Evolutionary conservation across 2,329 filamentous ascomycete species (phyloP), one percentile per base, ranked within the genome.

Genomic region (Aspergillus fischeri): DNA sequence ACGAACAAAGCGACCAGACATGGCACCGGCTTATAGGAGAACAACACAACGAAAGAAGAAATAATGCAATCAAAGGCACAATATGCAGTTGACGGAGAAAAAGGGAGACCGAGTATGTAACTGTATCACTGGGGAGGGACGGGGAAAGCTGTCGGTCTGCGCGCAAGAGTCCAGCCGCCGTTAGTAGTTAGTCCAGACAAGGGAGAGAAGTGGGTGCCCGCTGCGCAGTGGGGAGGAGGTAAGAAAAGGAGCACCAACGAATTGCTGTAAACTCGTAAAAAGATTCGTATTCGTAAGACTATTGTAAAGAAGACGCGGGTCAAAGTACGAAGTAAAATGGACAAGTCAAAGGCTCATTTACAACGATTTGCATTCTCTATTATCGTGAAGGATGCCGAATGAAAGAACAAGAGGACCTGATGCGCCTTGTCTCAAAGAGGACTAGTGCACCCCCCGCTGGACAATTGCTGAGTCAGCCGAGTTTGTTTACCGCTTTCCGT

Each of bases 1-100:
- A 77, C 86, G 83, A 71, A 89, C 87, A 75, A 90, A 90, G 72
- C 86, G 84, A 70, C 86, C 86, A 67, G 86, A 83, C 86, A 90
- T 90, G 56, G 54, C 66, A 55, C 53, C 52, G 56, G 56, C 57
- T 60, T 62, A 51, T 48, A 51, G 58, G 14, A 51, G 52, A 44
- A 55, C 45, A 49, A 55, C 52, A 48, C 49, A 59, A 41, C 29
- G 4, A 54, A 54, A 57, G 58, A 65, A 61, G 53, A 54, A 27
- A 49, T 56, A 50, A 54, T 52, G 47, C 21, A 54, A 29, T 20
- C 35, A 57, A 56, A 17, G 5, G 32, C 32, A 35, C 52, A 61
- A 62, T 60, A 53, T 57, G 45, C 54, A 63, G 64, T 65, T 55
- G 59, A 59, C 44, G 53, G 44, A 45, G 53, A 51, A 35, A 53